Evolutionary conservation across 768 basidiomycete genomes (phyloP), one percentile per base, ranked within the genome.

Genomic region (Leccinum barrowsii): DNA sequence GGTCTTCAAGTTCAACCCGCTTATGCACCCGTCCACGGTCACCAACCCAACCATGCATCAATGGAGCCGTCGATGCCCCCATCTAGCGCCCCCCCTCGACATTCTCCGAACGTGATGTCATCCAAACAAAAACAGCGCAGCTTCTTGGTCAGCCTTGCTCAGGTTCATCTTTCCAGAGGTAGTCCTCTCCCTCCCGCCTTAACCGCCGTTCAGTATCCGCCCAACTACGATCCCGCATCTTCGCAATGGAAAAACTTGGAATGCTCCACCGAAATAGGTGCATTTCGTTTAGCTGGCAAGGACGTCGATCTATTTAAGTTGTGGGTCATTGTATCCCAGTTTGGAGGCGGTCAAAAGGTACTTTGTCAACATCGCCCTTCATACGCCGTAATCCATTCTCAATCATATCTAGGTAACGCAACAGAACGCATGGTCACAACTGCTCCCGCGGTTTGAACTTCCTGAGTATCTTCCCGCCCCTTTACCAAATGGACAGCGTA

Each of bases 231-330:
- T 70, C 85, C 82, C 26, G 70, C 69, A 48, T 79, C 75, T 46
- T 85, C 90, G 1, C 79, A 75, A 21, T 92, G 87, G 85, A 83
- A 84, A 66, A 73, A 75, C 54, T 74, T 93, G 59, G 89, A 92
- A 59, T 76, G 81, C 26, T 81, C 84, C 56, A 63, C 66, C 10
- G 87, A 89, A 61, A 63, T 79, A 11, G 91, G 92, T 32, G 74
- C 79, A 42, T 78, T 92, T 70, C 82, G 83, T 50, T 67, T 93
- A 19, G 87, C 84, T 3, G 89, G 87, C 17, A 87, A 81, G 69
- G 89, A 92, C 63, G 74, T 93, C 48, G 86, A 89, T 68, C 70
- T 93, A n/a, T 85, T 87, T 71, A 87, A 80, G 66, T 73, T 93
- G 10, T 92, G 87, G 85, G 78, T 77, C 12, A 60, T 82, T 44